These are phyloP conservation scores for Mycena citricolor DNA, from an alignment of 1,284 basidiomycete genomes.

Conservation along the genomic window DNA sequence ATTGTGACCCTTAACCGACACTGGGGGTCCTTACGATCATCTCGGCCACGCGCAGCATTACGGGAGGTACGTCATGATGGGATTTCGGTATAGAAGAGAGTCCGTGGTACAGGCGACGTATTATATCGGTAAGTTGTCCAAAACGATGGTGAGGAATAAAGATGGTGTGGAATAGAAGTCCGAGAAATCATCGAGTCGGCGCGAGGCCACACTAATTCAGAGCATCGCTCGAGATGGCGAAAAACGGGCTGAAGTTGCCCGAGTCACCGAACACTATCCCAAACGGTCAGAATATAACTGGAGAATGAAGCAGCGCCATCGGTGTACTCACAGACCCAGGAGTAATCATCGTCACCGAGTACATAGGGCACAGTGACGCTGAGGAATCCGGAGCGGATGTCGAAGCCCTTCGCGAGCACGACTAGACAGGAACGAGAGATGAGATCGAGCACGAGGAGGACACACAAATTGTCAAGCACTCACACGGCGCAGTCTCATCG, in stretches of 20 bases:
- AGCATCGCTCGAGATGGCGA: conserved; percentile 20
- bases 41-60: too few species aligned
- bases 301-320: not conserved
- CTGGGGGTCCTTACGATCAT: too few species aligned
- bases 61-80: too few species aligned
- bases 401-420: conserved; percentile 20
- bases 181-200: too few species aligned
- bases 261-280: conserved; percentile 22
- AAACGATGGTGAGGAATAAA: too few species aligned
- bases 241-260: conserved; percentile 15
- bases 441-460: not conserved
- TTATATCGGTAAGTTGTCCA: too few species aligned
- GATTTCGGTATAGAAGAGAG: too few species aligned
- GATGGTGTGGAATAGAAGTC: too few species aligned
- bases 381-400: conserved; percentile 17
- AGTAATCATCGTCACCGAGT: conserved; percentile 7
- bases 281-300: not conserved
- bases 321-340: conserved; percentile 14
- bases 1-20: too few species aligned
- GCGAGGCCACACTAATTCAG: too few species aligned
- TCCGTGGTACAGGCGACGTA: too few species aligned
- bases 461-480: not conserved
- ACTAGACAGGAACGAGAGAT: not conserved
- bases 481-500: conserved; percentile 10
- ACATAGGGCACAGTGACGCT: conserved; percentile 18